Base-by-base conservation (phyloP, 306 rosid genomes). In the Herpetospermum pedunculosum region DNA sequence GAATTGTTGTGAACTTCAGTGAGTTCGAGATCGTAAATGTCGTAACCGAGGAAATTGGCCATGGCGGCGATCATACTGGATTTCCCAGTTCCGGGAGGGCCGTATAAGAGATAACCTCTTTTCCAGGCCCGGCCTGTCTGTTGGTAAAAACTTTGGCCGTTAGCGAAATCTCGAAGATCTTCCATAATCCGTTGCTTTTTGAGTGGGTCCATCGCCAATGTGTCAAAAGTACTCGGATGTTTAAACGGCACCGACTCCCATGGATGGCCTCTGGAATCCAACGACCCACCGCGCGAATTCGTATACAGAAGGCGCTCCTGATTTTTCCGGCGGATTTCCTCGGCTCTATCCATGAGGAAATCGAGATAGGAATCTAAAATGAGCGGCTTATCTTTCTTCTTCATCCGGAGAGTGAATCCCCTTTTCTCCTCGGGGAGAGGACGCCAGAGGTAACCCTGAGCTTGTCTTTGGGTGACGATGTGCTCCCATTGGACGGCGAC, bases 181-280 rank as follows among this genome's bases (percentile, higher is more conserved):
- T 86, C 86, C 97, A 91, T 89, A 14, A 95, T 89, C 82, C 81
- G 80, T 6, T 49, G 59, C 78, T 95, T 95, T 78, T 53, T 79
- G 6, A 6, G 26, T 4, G 96, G 99, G 75, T 94, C 99, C 96
- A 94, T 91, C 3, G 99, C 99, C 41, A 94, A 72, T 0, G 99
- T 94, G 10, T 94, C 92, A 35, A 94, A 94, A 0, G 99, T 94
- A 81, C 99, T 91, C 0, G 99, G 97, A 38, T 94, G 99, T 50
- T 94, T 94, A 64, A 94, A 94, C 0, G 99, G 97, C 15, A 94
- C 97, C 0, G 99, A 95, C 57, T 95, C 99, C 99, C 97, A 95
- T 0, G 99, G 99, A n/a, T 95, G 90, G 0, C 99, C 97, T 4
- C 99, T 71, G 0, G 97, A 84, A 46, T 94, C 99, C 64, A 94